A percentile compares a stretch with the other conserved stretches of the same genome.
These are phyloP conservation scores for Polygonum maritimum DNA, from an alignment of 148 eudicot genomes.

Conservation along the genomic window DNA sequence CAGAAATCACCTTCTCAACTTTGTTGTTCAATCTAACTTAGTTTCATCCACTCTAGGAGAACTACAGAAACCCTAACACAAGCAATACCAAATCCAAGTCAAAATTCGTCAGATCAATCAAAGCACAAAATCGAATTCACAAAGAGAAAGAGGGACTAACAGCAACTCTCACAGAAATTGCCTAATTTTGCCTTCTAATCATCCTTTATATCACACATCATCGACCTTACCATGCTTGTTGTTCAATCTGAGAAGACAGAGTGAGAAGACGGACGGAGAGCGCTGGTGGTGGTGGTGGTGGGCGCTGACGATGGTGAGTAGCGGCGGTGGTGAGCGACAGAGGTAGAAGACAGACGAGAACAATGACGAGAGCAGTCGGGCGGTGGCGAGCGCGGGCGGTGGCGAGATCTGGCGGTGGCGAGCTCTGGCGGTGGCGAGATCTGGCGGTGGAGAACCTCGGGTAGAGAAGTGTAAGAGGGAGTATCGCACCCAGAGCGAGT, in stretches of 20 bases:
- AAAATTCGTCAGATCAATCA: background rate
- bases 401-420: no score
- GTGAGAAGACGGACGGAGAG: no score
- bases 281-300: no score
- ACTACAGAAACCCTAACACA: background rate
- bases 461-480: no score
- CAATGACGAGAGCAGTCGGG: no score
- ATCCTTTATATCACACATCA: background rate
- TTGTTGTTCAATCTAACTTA: background rate
- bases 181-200: background rate
- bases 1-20: background rate
- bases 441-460: no score
- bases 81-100: background rate
- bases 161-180: slow-evolving; percentile 25
- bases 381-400: no score
- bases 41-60: background rate
- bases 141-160: slow-evolving; percentile 21
- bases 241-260: background rate
- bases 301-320: no score
- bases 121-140: background rate
- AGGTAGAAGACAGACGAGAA: no score
- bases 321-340: no score
- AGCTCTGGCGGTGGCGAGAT: no score
- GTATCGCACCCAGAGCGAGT: no score
- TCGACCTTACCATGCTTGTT: background rate